Percentiles rank a stretch among this genome's conserved stretches.
Evolutionary conservation across 2,329 filamentous ascomycete species (phyloP).

Genomic region (Fusarium brevicatenulatum): DNA sequence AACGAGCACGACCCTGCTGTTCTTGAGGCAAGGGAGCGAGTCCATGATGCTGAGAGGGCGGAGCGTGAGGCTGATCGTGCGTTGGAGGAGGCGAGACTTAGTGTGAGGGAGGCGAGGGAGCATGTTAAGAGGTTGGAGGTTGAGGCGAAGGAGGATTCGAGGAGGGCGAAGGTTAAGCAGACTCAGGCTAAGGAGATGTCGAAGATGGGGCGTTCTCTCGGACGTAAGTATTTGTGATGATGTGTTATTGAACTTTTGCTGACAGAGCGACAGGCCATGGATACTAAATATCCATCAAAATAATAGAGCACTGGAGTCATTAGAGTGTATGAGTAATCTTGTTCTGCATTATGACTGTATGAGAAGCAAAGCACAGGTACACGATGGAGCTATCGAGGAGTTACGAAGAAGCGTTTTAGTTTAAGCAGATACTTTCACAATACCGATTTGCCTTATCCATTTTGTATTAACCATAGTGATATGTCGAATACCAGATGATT

Average conservation of each 20-base stretch:
- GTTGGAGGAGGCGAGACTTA: slow-evolving; percentile 64
- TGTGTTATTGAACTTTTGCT: background rate
- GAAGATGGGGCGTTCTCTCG: slow-evolving; percentile 75
- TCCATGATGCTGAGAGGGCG: slow-evolving; percentile 69
- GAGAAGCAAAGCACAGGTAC: slow-evolving; percentile 12
- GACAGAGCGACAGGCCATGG: slow-evolving; percentile 16
- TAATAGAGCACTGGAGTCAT: background rate
- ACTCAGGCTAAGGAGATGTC: slow-evolving; percentile 71
- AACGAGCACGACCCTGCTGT: slow-evolving; percentile 70
- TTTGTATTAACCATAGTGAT: too few relatives aligned
- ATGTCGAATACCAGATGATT: too few relatives aligned
- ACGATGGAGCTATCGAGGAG: background rate
- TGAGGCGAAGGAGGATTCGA: slow-evolving; percentile 73
- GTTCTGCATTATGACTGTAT: slow-evolving; percentile 17
- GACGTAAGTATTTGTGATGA: slow-evolving; percentile 61
- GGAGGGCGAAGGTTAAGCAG: slow-evolving; percentile 74
- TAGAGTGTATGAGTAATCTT: background rate
- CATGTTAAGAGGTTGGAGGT: slow-evolving; percentile 71
- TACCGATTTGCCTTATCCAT: too few relatives aligned
- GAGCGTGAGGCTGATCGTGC: slow-evolving; percentile 74
- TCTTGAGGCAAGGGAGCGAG: slow-evolving; percentile 67
- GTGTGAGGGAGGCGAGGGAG: slow-evolving; percentile 70
- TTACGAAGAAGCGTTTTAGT: background rate
- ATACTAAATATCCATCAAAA: background rate
- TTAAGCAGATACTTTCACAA: background rate